A percentile compares a stretch with the other conserved stretches of the same genome.
Evolutionary conservation across 164 flowering plant species (phyloP).

Genomic region (Stephania japonica): DNA sequence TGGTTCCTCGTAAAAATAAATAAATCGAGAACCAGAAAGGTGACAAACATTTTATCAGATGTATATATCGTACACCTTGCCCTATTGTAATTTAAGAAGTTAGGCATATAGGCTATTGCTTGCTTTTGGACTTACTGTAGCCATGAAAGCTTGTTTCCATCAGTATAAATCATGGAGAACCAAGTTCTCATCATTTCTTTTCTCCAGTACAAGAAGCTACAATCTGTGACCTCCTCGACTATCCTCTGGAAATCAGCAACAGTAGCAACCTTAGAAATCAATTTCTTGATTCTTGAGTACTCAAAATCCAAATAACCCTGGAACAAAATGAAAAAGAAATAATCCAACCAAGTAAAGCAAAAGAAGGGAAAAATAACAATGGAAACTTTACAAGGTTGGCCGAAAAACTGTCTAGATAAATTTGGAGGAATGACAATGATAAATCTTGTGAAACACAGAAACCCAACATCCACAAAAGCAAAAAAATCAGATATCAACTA

Average conservation of each 20-base stretch:
- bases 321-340: background rate
- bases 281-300: slow-evolving; percentile 17
- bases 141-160: slow-evolving; percentile 27
- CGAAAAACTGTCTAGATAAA: background rate
- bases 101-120: background rate
- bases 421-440: background rate
- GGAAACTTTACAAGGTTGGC: too few species aligned
- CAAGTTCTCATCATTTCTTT: slow-evolving; percentile 26
- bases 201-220: slow-evolving; percentile 28
- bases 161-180: slow-evolving; percentile 26
- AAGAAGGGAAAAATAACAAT: background rate
- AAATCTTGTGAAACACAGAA: background rate
- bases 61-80: too few species aligned
- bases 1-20: too few species aligned
- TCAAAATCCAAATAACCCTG: slow-evolving; percentile 23
- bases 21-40: too few species aligned
- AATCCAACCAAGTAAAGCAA: background rate
- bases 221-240: slow-evolving; percentile 22
- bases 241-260: slow-evolving; percentile 21
- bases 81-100: too few species aligned
- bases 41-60: too few species aligned
- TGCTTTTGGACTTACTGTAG: slow-evolving; percentile 23
- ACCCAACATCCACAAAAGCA: background rate
- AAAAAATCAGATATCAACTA: background rate
- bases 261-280: slow-evolving; percentile 17